Percentiles rank a stretch among this genome's conserved stretches.
Evolutionary conservation across 2,329 filamentous ascomycete genomes (phyloP).

Genomic region (Sporothrix globosa): DNA sequence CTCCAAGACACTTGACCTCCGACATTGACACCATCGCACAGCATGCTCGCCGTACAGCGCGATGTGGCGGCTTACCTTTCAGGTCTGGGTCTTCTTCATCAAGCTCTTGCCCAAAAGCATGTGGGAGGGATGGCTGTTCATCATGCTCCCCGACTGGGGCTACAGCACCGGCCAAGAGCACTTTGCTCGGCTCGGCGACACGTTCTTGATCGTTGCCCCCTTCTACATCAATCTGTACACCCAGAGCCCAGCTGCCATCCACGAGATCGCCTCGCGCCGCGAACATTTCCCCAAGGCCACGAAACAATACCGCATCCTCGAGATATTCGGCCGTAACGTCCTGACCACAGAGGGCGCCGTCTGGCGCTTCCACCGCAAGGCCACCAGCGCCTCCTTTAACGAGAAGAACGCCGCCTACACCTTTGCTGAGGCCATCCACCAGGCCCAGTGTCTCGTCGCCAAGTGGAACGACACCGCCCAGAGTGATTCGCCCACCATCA

Average conservation of each 20-base stretch:
- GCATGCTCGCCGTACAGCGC: slow-evolving; percentile 55
- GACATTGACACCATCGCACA: slow-evolving; percentile 38
- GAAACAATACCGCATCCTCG: slow-evolving; percentile 60
- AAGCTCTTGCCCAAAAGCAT: slow-evolving; percentile 57
- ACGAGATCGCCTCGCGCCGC: slow-evolving; percentile 66
- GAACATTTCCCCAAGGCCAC: slow-evolving; percentile 73
- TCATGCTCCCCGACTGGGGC: slow-evolving; percentile 62
- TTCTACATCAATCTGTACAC: slow-evolving; percentile 57
- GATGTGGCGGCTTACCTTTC: slow-evolving; percentile 59
- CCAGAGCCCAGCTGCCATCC: slow-evolving; percentile 66
- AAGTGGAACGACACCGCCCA: slow-evolving; percentile 54
- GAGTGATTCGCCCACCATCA: slow-evolving; percentile 50
- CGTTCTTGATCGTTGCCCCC: slow-evolving; percentile 67
- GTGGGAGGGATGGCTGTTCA: slow-evolving; percentile 61
- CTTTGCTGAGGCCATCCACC: slow-evolving; percentile 63
- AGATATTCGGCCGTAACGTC: slow-evolving; percentile 72
- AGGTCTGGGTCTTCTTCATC: slow-evolving; percentile 60
- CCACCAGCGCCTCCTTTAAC: slow-evolving; percentile 72
- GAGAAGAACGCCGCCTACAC: slow-evolving; percentile 72
- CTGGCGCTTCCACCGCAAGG: slow-evolving; percentile 75
- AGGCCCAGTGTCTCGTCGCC: slow-evolving; percentile 64
- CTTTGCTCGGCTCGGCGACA: slow-evolving; percentile 61
- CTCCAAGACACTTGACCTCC: not conserved
- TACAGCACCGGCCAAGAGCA: slow-evolving; percentile 60
- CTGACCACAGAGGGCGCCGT: slow-evolving; percentile 68